Conservation (phyloP, 108 stramenopile genomes). For the Pseudonitzschia multiseries region DNA sequence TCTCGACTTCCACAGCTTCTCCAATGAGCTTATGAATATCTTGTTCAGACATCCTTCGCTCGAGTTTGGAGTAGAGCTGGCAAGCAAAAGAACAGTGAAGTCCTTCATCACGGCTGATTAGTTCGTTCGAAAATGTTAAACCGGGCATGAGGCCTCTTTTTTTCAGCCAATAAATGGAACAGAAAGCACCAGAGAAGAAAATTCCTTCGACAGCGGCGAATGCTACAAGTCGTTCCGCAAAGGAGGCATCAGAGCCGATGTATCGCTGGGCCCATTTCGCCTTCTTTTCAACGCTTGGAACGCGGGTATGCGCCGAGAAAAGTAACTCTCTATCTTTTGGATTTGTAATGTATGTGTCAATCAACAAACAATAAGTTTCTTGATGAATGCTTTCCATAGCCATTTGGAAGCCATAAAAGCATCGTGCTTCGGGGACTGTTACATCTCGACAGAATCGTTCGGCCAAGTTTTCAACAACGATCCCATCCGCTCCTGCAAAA, state of each 20-base stretch:
- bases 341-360: slow-evolving; percentile 98
- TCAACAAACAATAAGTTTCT: slow-evolving; percentile 98
- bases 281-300: slow-evolving; percentile 97
- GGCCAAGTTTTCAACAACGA: slow-evolving; percentile 99
- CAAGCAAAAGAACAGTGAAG: slow-evolving; percentile 98
- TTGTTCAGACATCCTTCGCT: slow-evolving; percentile 72
- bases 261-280: slow-evolving; percentile 98
- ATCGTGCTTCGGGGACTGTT: slow-evolving; percentile 94
- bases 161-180: slow-evolving; percentile 99
- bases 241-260: slow-evolving; percentile 90
- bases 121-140: slow-evolving; percentile 97
- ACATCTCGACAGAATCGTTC: slow-evolving; percentile 98
- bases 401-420: slow-evolving; percentile 99
- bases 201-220: slow-evolving; percentile 99
- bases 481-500: slow-evolving; percentile 99
- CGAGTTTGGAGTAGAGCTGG: slow-evolving; percentile 86
- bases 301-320: slow-evolving; percentile 90
- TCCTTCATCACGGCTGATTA: slow-evolving; percentile 98
- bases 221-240: slow-evolving; percentile 97
- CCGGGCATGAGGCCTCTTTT: slow-evolving; percentile 99
- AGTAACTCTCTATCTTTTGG: slow-evolving; percentile 73
- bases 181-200: slow-evolving; percentile 98
- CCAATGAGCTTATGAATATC: slow-evolving; percentile 85
- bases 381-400: slow-evolving; percentile 99
- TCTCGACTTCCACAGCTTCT: slow-evolving; percentile 97